Percentiles rank a stretch among this genome's conserved stretches.
Evolutionary conservation across 352 stramenopile species (phyloP).

Genomic region (Phytophthora lateralis): DNA sequence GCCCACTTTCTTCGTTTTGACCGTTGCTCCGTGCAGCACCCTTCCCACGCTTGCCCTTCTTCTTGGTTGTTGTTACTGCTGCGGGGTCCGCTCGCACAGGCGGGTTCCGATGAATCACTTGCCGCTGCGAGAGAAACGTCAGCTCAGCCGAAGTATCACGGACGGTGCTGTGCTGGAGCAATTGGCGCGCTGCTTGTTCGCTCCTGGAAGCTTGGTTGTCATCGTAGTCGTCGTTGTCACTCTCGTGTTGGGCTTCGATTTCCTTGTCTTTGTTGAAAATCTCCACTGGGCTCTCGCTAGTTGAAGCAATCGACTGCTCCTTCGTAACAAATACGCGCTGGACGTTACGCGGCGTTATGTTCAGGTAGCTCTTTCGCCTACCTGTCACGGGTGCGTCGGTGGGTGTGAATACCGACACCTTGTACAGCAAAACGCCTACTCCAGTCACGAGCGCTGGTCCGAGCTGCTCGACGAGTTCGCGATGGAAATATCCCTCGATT

Average conservation of each 20-base stretch:
- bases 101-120: slow-evolving; percentile 78
- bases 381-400: slow-evolving; percentile 53
- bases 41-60: slow-evolving; percentile 47
- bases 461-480: slow-evolving; percentile 75
- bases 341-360: slow-evolving; percentile 73
- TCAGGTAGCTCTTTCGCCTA: slow-evolving; percentile 66
- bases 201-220: slow-evolving; percentile 29
- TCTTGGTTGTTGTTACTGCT: slow-evolving; percentile 18
- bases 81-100: slow-evolving; percentile 45
- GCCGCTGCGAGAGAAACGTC: slow-evolving; percentile 76
- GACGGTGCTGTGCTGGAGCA: slow-evolving; percentile 54
- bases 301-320: slow-evolving; percentile 20
- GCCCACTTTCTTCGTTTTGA: slow-evolving; percentile 39
- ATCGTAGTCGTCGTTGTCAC: slow-evolving; percentile 41
- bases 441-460: slow-evolving; percentile 57
- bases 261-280: slow-evolving; percentile 62
- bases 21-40: slow-evolving; percentile 20
- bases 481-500: slow-evolving; percentile 84
- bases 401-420: slow-evolving; percentile 73
- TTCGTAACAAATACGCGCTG: slow-evolving; percentile 56
- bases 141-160: slow-evolving; percentile 71
- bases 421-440: slow-evolving; percentile 59
- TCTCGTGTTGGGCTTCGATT: slow-evolving; percentile 35
- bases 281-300: slow-evolving; percentile 42
- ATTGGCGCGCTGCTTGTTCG: slow-evolving; percentile 29